phyloP scores from a whole-genome alignment of 202 grass and related monocot genomes.

The Bolboschoenoplectus hybrid region DNA sequence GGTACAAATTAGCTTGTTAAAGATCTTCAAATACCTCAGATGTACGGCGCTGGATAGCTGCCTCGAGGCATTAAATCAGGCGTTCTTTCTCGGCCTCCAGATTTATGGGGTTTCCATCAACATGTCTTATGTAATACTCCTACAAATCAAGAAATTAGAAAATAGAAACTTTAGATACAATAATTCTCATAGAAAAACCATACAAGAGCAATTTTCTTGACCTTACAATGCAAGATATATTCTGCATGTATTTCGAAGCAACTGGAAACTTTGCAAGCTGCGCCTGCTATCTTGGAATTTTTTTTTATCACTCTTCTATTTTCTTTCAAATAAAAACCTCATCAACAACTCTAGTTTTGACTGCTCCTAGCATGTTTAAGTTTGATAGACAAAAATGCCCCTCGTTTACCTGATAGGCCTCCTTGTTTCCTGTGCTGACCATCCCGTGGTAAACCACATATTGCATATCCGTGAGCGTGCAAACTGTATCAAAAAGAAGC shows the following conservation, averaged over 20 bases:
- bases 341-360: not conserved
- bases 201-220: not conserved
- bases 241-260: not conserved
- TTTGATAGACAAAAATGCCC: not conserved
- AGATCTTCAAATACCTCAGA: slow-evolving; percentile 45
- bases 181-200: not conserved
- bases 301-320: not conserved
- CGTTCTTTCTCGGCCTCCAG: slow-evolving; percentile 62
- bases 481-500: slow-evolving; percentile 85
- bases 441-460: slow-evolving; percentile 81
- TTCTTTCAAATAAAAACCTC: not conserved
- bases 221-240: not conserved
- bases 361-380: not conserved
- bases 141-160: slow-evolving; percentile 7
- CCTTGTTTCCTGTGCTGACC: slow-evolving; percentile 42
- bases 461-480: slow-evolving; percentile 88
- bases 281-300: not conserved
- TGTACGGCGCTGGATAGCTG: slow-evolving; percentile 74
- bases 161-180: not conserved
- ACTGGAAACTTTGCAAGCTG: not conserved
- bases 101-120: slow-evolving; percentile 59
- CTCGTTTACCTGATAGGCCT: slow-evolving; percentile 64
- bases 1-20: not conserved
- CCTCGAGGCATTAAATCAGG: slow-evolving; percentile 72
- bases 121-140: slow-evolving; percentile 87